phyloP scores from a whole-genome alignment of 2,329 filamentous ascomycete genomes.

The Lasiodiplodia theobromae region DNA sequence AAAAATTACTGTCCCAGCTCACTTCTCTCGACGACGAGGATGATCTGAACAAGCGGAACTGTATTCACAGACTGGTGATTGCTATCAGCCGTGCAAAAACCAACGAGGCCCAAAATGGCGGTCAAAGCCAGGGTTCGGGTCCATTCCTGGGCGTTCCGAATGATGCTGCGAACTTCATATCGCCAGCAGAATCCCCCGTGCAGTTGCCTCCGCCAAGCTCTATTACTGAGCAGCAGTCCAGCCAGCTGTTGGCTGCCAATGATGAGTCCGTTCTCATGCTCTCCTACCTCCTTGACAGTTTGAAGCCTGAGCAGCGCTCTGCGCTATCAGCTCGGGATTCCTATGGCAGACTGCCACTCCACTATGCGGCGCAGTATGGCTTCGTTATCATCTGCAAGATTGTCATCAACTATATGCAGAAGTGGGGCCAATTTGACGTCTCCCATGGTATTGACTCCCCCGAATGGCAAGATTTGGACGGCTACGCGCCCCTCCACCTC shows the following conservation, averaged over 20 bases:
- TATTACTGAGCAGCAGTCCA: constrained; percentile 69
- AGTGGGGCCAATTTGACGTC: constrained; percentile 86
- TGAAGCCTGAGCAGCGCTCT: constrained; percentile 71
- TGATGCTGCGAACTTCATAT: constrained; percentile 76
- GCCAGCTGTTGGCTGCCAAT: constrained; percentile 67
- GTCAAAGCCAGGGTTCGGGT: constrained; percentile 54
- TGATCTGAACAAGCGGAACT: constrained; percentile 93
- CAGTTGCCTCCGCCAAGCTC: constrained; percentile 68
- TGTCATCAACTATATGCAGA: constrained; percentile 86
- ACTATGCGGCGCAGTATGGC: constrained; percentile 94
- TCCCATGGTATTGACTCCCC: constrained; percentile 84
- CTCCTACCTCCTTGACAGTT: constrained; percentile 68
- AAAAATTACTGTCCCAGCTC: constrained; percentile 72
- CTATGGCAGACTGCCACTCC: constrained; percentile 83
- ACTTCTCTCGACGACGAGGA: constrained; percentile 81
- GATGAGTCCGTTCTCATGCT: constrained; percentile 79
- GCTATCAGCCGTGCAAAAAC: constrained; percentile 81
- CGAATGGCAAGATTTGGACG: constrained; percentile 91
- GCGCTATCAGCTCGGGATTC: constrained; percentile 75
- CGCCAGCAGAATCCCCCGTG: constrained; percentile 75
- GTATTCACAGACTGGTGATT: constrained; percentile 90
- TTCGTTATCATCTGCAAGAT: constrained; percentile 89
- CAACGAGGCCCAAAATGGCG: constrained; percentile 52
- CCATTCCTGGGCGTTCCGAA: constrained; percentile 49
- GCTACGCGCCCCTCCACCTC: constrained; percentile 88